A percentile compares a stretch with the other conserved stretches of the same genome.
Evolutionary conservation across 108 stramenopile genomes (phyloP).

Genomic region (Skeletonema grethae): DNA sequence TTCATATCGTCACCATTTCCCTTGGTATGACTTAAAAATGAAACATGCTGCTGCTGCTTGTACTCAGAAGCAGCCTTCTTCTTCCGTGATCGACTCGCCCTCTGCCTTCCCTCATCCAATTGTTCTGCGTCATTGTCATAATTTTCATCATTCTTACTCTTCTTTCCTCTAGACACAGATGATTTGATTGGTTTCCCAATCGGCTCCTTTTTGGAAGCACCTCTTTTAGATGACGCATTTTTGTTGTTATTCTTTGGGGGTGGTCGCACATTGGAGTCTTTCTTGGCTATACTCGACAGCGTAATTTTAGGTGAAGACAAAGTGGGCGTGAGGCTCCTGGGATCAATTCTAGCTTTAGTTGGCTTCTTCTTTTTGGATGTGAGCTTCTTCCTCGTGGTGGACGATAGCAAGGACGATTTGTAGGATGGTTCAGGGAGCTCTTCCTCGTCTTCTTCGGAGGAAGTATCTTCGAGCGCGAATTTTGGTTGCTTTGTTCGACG

Average conservation of each 20-base stretch:
- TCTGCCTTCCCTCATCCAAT: not conserved
- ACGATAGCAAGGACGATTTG: not conserved
- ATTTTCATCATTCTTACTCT: not conserved
- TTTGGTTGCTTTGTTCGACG: not conserved
- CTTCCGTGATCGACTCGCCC: not conserved
- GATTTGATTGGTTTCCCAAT: not conserved
- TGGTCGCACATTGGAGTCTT: not conserved
- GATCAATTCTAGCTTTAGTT: not conserved
- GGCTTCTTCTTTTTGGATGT: not conserved
- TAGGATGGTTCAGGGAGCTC: not conserved
- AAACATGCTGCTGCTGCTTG: not conserved
- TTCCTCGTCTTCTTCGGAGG: not conserved
- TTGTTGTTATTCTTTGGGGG: not conserved
- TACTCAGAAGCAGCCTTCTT: slow-evolving; percentile 4
- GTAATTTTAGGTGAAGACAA: slow-evolving; percentile 3
- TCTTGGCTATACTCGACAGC: slow-evolving; percentile 1
- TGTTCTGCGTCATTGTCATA: slow-evolving; percentile 6
- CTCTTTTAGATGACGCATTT: not conserved
- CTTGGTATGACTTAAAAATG: not conserved
- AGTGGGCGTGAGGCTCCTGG: not conserved
- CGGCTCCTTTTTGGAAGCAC: not conserved
- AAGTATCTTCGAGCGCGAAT: not conserved
- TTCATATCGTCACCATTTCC: not conserved
- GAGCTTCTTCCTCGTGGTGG: not conserved
- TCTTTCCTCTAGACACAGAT: not conserved